Evolutionary conservation across 2,329 filamentous ascomycete species (phyloP).

Genomic region (Ophiostoma ulmi): DNA sequence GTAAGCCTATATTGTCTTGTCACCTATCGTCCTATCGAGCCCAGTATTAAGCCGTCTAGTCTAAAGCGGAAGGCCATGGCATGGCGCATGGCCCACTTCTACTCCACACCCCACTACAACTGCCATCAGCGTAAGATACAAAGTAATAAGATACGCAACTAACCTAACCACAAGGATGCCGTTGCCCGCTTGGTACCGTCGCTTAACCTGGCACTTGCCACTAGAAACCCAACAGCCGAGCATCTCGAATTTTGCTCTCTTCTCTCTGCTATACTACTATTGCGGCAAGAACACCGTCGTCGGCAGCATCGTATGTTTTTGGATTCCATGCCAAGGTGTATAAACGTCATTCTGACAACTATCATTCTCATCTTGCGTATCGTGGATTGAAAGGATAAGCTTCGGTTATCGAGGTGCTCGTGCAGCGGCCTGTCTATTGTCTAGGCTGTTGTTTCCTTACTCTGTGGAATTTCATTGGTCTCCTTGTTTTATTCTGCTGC

Average conservation of each 20-base stretch:
- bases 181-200: neutral
- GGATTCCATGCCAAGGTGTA: neutral
- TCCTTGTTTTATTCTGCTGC: too few species aligned
- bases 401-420: neutral
- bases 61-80: constrained; percentile 13
- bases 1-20: too few species aligned
- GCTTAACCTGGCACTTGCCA: neutral
- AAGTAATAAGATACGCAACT: too few species aligned
- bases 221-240: neutral
- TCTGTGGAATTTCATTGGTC: too few species aligned
- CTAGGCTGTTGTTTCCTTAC: too few species aligned
- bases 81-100: neutral
- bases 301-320: neutral
- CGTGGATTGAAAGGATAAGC: too few species aligned
- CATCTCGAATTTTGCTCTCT: neutral
- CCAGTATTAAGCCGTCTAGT: neutral
- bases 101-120: neutral
- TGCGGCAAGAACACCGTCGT: constrained; percentile 4
- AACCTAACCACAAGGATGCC: neutral
- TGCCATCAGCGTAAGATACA: neutral
- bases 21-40: too few species aligned
- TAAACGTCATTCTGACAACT: neutral
- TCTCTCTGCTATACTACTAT: neutral
- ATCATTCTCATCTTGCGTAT: neutral
- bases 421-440: neutral